These are phyloP conservation scores for Apophysomyces elegans DNA, from an alignment of 371 early-diverging fungal species.

Conservation along the genomic window DNA sequence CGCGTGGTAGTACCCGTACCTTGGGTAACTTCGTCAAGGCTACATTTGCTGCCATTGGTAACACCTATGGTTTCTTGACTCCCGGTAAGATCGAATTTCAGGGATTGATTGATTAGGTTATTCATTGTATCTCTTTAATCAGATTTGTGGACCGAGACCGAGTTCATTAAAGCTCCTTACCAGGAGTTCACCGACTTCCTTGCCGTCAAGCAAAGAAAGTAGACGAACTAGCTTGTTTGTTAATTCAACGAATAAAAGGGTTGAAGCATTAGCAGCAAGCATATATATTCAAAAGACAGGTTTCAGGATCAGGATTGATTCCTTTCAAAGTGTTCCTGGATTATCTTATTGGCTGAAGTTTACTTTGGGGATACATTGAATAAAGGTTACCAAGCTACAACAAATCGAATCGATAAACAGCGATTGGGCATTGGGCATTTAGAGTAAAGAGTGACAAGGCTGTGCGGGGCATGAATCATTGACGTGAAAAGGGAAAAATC, in stretches of 20 bases:
- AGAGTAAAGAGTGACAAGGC: too few relatives aligned
- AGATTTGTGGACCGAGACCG: conserved; percentile 93
- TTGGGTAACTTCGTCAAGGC: conserved; percentile 99
- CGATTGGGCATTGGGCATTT: too few relatives aligned
- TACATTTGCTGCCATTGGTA: conserved; percentile 97
- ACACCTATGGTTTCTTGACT: conserved; percentile 97
- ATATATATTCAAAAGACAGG: background rate
- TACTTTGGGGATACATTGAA: too few relatives aligned
- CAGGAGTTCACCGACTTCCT: conserved; percentile 95
- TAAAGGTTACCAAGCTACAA: too few relatives aligned
- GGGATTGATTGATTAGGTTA: background rate
- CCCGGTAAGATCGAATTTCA: conserved; percentile 50
- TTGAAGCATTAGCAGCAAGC: background rate
- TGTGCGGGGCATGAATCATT: too few relatives aligned
- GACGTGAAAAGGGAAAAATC: too few relatives aligned
- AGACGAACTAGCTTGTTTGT: conserved; percentile 14
- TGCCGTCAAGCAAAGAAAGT: conserved; percentile 63
- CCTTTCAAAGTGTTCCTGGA: too few relatives aligned
- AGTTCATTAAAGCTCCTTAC: conserved; percentile 89
- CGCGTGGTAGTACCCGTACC: conserved; percentile 92
- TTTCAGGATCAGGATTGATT: too few relatives aligned
- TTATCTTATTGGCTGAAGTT: too few relatives aligned
- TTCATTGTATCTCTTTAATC: background rate
- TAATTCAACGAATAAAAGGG: background rate
- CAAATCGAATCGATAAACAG: too few relatives aligned